These are phyloP conservation scores for Barnettozyma sucrosica DNA, from an alignment of 805 yeast genomes.

Conservation along the genomic window DNA sequence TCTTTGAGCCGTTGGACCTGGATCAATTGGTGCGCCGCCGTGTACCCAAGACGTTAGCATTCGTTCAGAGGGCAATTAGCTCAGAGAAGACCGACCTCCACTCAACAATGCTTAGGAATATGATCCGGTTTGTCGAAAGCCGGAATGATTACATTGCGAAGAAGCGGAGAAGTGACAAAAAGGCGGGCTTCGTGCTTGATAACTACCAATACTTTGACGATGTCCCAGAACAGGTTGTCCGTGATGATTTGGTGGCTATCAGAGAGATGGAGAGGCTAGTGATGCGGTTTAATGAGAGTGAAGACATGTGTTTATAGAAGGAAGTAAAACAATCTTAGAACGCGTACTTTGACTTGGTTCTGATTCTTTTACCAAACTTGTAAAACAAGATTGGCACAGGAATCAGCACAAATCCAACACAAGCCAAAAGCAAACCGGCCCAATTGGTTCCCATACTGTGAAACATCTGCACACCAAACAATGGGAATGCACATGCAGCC, in stretches of 20 bases:
- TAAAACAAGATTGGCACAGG: constrained; percentile 68
- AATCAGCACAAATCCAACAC: constrained; percentile 47
- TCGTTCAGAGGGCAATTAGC: neutral
- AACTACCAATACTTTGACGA: neutral
- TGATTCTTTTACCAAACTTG: constrained; percentile 49
- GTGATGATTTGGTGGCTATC: constrained; percentile 1
- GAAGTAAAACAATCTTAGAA: constrained; percentile 15
- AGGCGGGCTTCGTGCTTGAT: neutral
- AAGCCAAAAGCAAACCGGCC: constrained; percentile 72
- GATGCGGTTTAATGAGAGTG: constrained; percentile 10
- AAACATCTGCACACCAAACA: constrained; percentile 71
- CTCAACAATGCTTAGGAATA: constrained; percentile 6
- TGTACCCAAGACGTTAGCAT: constrained; percentile 4
- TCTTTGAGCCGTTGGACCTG: neutral
- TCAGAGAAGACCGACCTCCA: constrained; percentile 1
- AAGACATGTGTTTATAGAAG: constrained; percentile 6
- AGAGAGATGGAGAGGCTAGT: constrained; percentile 8
- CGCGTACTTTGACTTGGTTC: constrained; percentile 56
- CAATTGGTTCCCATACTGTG: constrained; percentile 62
- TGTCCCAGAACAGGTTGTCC: neutral
- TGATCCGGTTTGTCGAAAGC: constrained; percentile 5
- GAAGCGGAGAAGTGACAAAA: neutral
- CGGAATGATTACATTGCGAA: neutral
- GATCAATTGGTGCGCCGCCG: neutral
- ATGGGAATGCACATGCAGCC: constrained; percentile 66